Evolutionary conservation across 768 basidiomycete species (phyloP).

Genomic region (Phaffia tasmanica): DNA sequence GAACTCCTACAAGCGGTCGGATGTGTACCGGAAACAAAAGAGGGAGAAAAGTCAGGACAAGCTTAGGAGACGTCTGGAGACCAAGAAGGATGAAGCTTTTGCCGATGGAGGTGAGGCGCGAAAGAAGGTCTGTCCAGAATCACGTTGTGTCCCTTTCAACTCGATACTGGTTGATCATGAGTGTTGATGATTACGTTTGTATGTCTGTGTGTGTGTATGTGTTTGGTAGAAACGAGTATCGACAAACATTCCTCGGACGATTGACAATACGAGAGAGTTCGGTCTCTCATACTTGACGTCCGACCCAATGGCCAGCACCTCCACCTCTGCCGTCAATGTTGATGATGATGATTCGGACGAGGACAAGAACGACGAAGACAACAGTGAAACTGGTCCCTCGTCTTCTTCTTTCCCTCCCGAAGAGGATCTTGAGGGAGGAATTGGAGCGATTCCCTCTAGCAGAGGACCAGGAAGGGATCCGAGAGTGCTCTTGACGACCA

Average conservation of each 20-base stretch:
- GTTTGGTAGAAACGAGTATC: slow-evolving; percentile 60
- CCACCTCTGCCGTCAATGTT: slow-evolving; percentile 11
- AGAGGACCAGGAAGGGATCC: slow-evolving; percentile 11
- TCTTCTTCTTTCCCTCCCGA: not conserved
- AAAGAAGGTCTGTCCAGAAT: slow-evolving; percentile 52
- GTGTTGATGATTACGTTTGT: not conserved
- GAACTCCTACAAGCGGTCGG: slow-evolving; percentile 80
- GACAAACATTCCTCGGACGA: slow-evolving; percentile 76
- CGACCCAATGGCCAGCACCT: slow-evolving; percentile 32
- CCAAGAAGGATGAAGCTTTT: slow-evolving; percentile 32
- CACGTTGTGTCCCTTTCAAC: not conserved
- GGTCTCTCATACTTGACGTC: slow-evolving; percentile 40
- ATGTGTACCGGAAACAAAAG: slow-evolving; percentile 60
- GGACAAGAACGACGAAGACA: slow-evolving; percentile 2
- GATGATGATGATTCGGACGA: slow-evolving; percentile 22
- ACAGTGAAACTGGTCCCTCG: slow-evolving; percentile 34
- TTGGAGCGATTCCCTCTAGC: slow-evolving; percentile 19
- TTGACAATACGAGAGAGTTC: slow-evolving; percentile 85
- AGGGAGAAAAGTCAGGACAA: slow-evolving; percentile 69
- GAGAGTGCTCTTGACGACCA: slow-evolving; percentile 80
- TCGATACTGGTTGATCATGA: slow-evolving; percentile 15
- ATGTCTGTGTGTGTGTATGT: not conserved
- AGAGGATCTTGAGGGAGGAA: slow-evolving; percentile 20
- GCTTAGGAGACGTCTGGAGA: slow-evolving; percentile 63
- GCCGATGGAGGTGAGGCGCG: slow-evolving; percentile 39